A percentile compares a stretch with the other conserved stretches of the same genome.
phyloP scores from a whole-genome alignment of 1,284 basidiomycete genomes.

The Porodaedalea pini region DNA sequence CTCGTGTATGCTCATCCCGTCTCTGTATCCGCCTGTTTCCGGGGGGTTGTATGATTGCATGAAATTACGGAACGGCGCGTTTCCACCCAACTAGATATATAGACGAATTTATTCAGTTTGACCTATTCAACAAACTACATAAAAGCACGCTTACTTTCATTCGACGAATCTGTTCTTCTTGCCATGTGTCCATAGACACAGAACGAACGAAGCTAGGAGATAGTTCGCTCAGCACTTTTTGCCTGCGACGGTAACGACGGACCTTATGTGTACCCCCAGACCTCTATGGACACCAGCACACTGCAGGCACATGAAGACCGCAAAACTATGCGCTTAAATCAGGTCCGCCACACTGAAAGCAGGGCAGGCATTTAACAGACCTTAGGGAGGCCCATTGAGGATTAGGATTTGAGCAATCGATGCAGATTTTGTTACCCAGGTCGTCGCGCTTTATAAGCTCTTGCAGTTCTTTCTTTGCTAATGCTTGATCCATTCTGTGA shows the following conservation, averaged over 20 bases:
- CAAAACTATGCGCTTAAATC: slow-evolving; percentile 52
- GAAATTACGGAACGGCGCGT: slow-evolving; percentile 76
- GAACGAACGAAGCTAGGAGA: slow-evolving; percentile 79
- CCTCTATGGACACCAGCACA: slow-evolving; percentile 89
- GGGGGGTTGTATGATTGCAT: slow-evolving; percentile 68
- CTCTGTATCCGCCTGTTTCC: slow-evolving; percentile 72
- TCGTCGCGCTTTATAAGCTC: slow-evolving; percentile 72
- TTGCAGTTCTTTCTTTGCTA: slow-evolving; percentile 66
- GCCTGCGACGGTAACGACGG: slow-evolving; percentile 21
- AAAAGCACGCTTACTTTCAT: slow-evolving; percentile 66
- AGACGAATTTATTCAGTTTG: slow-evolving; percentile 17
- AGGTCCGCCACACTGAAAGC: background rate
- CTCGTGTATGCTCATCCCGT: slow-evolving; percentile 66
- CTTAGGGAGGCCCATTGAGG: slow-evolving; percentile 89
- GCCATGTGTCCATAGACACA: slow-evolving; percentile 96
- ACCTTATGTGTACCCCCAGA: slow-evolving; percentile 85
- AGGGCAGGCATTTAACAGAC: slow-evolving; percentile 33
- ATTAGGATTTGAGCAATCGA: slow-evolving; percentile 81
- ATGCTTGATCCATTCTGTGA: slow-evolving; percentile 73
- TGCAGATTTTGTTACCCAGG: slow-evolving; percentile 72
- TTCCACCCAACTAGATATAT: slow-evolving; percentile 70
- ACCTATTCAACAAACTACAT: slow-evolving; percentile 19
- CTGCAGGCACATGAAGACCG: slow-evolving; percentile 86
- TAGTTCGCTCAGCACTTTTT: background rate
- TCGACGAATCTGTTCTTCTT: slow-evolving; percentile 81